Evolutionary conservation across 1,139 yeast genomes (phyloP).

Genomic region (Zhuliangozyma parablackwelliae): DNA sequence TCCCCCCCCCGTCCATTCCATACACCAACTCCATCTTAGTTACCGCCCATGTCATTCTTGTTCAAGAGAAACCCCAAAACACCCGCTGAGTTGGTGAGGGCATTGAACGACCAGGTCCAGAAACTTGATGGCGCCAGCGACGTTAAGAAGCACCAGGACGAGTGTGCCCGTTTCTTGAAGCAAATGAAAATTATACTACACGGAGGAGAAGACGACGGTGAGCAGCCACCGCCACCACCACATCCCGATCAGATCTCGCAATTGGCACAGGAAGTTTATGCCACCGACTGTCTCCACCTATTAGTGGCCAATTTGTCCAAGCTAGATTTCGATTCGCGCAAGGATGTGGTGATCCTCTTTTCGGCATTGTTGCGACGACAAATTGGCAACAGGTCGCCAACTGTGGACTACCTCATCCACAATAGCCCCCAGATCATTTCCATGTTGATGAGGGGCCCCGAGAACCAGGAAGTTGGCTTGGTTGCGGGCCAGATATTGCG

Average conservation of each 20-base stretch:
- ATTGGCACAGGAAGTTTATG: slow-evolving; percentile 70
- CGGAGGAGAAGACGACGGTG: slow-evolving; percentile 68
- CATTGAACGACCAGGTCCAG: slow-evolving; percentile 66
- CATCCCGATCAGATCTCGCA: slow-evolving; percentile 70
- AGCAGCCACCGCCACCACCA: slow-evolving; percentile 27
- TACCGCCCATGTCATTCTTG: slow-evolving; percentile 68
- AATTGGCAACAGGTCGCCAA: slow-evolving; percentile 72
- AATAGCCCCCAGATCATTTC: slow-evolving; percentile 60
- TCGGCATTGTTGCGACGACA: slow-evolving; percentile 76
- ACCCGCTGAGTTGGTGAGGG: slow-evolving; percentile 76
- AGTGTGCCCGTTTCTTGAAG: slow-evolving; percentile 61
- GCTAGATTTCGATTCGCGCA: slow-evolving; percentile 85
- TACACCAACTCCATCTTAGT: too few species aligned
- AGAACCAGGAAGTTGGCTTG: slow-evolving; percentile 65
- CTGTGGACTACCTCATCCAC: slow-evolving; percentile 74
- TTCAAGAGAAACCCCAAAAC: slow-evolving; percentile 92
- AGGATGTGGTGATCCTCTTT: slow-evolving; percentile 73
- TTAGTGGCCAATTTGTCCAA: slow-evolving; percentile 54
- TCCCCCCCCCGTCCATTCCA: not conserved
- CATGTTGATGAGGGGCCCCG: slow-evolving; percentile 65
- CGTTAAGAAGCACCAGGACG: slow-evolving; percentile 67
- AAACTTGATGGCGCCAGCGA: slow-evolving; percentile 56
- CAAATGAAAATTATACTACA: slow-evolving; percentile 67
- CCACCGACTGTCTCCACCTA: slow-evolving; percentile 63
- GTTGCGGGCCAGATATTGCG: slow-evolving; percentile 76